A percentile compares a stretch with the other conserved stretches of the same genome.
Evolutionary conservation across 768 basidiomycete species (phyloP).

Genomic region (Tylopilus sp.): DNA sequence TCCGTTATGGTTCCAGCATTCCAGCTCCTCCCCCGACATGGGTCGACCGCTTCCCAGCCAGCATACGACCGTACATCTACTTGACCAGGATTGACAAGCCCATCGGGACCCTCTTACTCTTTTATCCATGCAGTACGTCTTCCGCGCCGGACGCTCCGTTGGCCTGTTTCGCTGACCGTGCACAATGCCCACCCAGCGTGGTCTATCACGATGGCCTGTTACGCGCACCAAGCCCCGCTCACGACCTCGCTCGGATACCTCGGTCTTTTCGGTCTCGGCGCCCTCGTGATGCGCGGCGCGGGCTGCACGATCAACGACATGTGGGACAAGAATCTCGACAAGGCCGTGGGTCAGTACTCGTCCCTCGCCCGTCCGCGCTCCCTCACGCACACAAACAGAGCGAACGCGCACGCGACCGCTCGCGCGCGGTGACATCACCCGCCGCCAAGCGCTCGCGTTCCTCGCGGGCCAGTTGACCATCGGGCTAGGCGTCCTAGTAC

Average conservation of each 20-base stretch:
- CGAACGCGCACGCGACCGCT: conserved; percentile 88
- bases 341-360: conserved; percentile 72
- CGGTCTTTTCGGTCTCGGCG: conserved; percentile 83
- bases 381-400: conserved; percentile 40
- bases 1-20: conserved; percentile 17
- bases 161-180: neutral
- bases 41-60: conserved; percentile 62
- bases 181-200: conserved; percentile 78
- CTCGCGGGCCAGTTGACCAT: conserved; percentile 77
- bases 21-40: conserved; percentile 45
- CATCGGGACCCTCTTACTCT: conserved; percentile 87
- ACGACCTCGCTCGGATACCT: conserved; percentile 72
- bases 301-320: conserved; percentile 99
- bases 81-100: conserved; percentile 93
- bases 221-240: conserved; percentile 65
- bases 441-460: conserved; percentile 73
- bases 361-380: neutral
- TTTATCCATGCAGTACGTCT: conserved; percentile 87
- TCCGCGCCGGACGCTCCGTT: neutral
- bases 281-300: conserved; percentile 94
- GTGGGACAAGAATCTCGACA: conserved; percentile 94
- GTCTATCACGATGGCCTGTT: conserved; percentile 97
- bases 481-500: conserved; percentile 82
- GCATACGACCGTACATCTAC: conserved; percentile 74
- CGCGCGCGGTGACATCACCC: conserved; percentile 77